phyloP scores from a whole-genome alignment of 768 basidiomycete genomes.

The Mycena leptocephala region DNA sequence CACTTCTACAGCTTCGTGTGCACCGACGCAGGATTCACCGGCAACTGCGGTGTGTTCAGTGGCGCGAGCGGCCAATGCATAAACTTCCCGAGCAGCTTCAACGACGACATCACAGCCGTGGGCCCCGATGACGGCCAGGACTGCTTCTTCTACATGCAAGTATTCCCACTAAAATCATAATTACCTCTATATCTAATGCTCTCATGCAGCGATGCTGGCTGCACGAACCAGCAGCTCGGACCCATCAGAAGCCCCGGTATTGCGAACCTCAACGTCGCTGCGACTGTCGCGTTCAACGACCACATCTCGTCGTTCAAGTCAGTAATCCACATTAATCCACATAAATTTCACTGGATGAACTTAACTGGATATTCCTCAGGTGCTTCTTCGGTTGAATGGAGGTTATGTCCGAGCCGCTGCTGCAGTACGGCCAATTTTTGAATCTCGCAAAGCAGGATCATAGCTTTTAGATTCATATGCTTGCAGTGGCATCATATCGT shows the following conservation, averaged over 20 bases:
- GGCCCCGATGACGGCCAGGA: background rate
- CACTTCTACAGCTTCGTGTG: constrained; percentile 6
- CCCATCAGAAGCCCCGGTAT: constrained; percentile 7
- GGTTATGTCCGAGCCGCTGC: background rate
- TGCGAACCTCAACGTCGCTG: background rate
- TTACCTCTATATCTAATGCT: background rate
- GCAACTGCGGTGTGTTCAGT: background rate
- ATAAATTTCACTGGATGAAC: background rate
- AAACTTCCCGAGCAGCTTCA: background rate
- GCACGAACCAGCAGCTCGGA: background rate
- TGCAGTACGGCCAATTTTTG: background rate
- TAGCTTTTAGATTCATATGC: background rate
- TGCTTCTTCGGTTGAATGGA: constrained; percentile 4
- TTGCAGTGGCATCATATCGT: background rate
- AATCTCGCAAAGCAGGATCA: background rate
- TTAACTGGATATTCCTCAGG: background rate
- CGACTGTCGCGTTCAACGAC: background rate
- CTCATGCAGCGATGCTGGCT: background rate
- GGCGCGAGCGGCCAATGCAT: background rate
- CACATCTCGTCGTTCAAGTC: background rate
- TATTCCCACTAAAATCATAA: background rate
- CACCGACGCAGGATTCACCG: background rate
- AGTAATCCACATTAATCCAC: background rate
- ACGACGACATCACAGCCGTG: background rate
- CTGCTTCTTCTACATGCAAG: background rate